Base-by-base conservation (phyloP, 2,329 filamentous ascomycete species). In the Hypoxylon sp. region DNA sequence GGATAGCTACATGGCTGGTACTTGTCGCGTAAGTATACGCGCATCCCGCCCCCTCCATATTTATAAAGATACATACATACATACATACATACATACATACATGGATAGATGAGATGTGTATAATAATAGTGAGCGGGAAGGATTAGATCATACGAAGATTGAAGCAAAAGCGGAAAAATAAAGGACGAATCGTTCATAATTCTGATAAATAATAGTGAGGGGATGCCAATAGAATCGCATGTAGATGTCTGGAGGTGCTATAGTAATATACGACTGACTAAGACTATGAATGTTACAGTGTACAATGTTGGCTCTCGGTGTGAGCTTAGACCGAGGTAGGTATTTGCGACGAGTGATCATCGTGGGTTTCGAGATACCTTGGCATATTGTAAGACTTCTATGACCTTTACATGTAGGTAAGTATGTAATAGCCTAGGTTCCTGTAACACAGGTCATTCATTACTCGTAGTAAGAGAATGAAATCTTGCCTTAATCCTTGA, bases 11-110 rank as follows among this genome's bases (percentile, higher is more conserved):
- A 57, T 42, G 22, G 22, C 35, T 11, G 46, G 44, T 64, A 64
- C 55, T 54, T 59, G 22, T 26, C 50, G 39, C 42, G 17, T 39
- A 66, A 48, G 51, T 62, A 63, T 31, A 54, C 51, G 29, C 31
- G 33, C 54, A 46, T 64, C 47, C 62, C 42, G 44, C 44, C 50
- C 60, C 60, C 54, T 63, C 59, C 59, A 55, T 57, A 48, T 17
- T 47, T 31, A 31, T 31, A 31, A 39, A 47, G 35, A 44, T 52
- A 31, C n/a, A n/a, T n/a, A n/a, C n/a, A n/a, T n/a, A n/a, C n/a
- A n/a, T n/a, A n/a, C n/a, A n/a, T n/a, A n/a, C n/a, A n/a, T n/a
- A 26, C 26, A 29, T 29, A 6, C 4, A 6, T 29, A 29, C 1
- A 31, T 31, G 29, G 6, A 6, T 8, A 35, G 37, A 52, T 59